Evolutionary conservation across 768 basidiomycete genomes (phyloP), one percentile per base, ranked within the genome.

Genomic region (Psilocybe cubensis): DNA sequence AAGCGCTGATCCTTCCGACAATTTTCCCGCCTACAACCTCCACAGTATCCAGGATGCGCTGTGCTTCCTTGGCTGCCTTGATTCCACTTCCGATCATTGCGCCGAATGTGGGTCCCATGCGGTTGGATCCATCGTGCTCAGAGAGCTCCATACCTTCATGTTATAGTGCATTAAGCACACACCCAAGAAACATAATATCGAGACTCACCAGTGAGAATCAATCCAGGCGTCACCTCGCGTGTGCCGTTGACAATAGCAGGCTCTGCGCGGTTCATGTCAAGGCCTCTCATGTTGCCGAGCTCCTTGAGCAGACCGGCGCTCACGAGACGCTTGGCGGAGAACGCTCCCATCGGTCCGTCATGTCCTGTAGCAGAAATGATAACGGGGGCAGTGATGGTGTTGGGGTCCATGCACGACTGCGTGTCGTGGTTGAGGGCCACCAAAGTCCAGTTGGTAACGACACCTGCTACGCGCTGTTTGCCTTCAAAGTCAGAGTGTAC

Each of bases 251-350:
- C 87, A 59, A 91, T 91, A n/a, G 83, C 85, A 3, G 89, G 88
- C 70, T 91, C 89, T n/a, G 89, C 86, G 40, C 86, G 83, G 68
- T 83, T 87, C 90, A 91, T 92, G 74, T 91, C 89, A 59, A 92
- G 74, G 9, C 88, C 87, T 38, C 85, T 78, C 90, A 91, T 92
- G 68, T 91, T 88, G 7, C 89, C 89, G 28, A 91, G 79, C 70
- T 86, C 84, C 71, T 86, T 87, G 62, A 85, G 71, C 63, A 91
- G 70, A n/a, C 89, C 89, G 38, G 85, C 81, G 65, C 87, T 88
- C 42, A 89, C 88, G 53, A 92, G 79, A 33, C 90, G 79, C 72
- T 91, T 92, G 58, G 90, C 90, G 11, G 84, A 86, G 75, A 92
- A 92, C 3, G 89, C 89, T 42, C 90, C 90, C 85, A 91, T 90